These are phyloP conservation scores for Anisogramma anomala DNA, from an alignment of 2,329 filamentous ascomycete species.

Conservation along the genomic window DNA sequence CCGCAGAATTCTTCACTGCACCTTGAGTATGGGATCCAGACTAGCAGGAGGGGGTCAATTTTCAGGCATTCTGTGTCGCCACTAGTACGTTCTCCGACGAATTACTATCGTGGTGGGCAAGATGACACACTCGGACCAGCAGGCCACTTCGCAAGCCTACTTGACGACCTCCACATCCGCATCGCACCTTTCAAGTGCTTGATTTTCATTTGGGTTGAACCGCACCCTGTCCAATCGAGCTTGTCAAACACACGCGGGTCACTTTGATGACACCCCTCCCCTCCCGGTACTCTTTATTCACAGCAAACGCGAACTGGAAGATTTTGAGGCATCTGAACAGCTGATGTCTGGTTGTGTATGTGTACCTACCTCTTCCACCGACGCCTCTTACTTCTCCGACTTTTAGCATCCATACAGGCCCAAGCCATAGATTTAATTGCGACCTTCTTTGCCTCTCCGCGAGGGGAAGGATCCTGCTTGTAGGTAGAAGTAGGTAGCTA, in stretches of 20 bases:
- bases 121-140: slow-evolving; percentile 15
- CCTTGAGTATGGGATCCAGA: background rate
- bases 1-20: too few relatives aligned
- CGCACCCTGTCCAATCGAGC: background rate
- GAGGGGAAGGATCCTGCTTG: too few relatives aligned
- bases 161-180: background rate
- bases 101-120: slow-evolving; percentile 13
- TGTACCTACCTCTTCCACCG: slow-evolving; percentile 9
- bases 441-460: background rate
- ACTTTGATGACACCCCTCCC: too few relatives aligned
- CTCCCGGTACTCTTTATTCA: too few relatives aligned
- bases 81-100: slow-evolving; percentile 15
- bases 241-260: background rate
- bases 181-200: background rate
- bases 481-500: background rate
- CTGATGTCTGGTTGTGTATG: slow-evolving; percentile 12
- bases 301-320: background rate
- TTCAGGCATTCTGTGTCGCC: slow-evolving; percentile 11
- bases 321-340: slow-evolving; percentile 1
- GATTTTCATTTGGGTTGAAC: background rate
- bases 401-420: background rate
- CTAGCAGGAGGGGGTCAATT: background rate
- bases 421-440: background rate
- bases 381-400: slow-evolving; percentile 6
- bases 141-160: slow-evolving; percentile 6